phyloP scores from a whole-genome alignment of 495 filamentous ascomycete species.

The Xylaria scruposa region DNA sequence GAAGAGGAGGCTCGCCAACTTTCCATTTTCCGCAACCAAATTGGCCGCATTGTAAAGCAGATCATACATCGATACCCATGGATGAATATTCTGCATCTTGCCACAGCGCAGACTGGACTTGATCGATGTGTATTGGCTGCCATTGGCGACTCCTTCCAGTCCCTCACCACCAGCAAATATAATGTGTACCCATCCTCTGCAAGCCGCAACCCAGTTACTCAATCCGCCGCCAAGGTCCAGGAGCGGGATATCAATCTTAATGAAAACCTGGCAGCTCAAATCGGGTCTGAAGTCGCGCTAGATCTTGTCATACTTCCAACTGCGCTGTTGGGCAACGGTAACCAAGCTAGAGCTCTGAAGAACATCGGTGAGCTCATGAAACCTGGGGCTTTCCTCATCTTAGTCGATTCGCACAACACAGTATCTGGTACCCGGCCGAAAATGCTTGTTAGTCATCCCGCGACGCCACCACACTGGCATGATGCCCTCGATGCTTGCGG shows the following conservation, averaged over 20 bases:
- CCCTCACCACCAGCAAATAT: constrained; percentile 36
- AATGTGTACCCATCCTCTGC: neutral
- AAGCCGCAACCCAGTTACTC: neutral
- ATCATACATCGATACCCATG: constrained; percentile 50
- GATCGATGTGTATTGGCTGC: constrained; percentile 41
- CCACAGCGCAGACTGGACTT: constrained; percentile 38
- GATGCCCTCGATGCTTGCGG: constrained; percentile 45
- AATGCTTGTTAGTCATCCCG: neutral
- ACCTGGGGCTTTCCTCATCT: constrained; percentile 49
- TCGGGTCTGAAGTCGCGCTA: constrained; percentile 27
- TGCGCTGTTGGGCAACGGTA: constrained; percentile 36
- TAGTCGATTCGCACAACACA: constrained; percentile 35
- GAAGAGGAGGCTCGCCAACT: constrained; percentile 43
- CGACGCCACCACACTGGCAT: constrained; percentile 43
- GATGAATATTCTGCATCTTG: constrained; percentile 51
- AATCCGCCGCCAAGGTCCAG: neutral
- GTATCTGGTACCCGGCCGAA: neutral
- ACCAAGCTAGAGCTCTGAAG: constrained; percentile 25
- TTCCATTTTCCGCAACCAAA: constrained; percentile 39
- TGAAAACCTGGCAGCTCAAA: constrained; percentile 26
- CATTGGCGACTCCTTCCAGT: constrained; percentile 43
- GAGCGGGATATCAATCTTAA: constrained; percentile 36
- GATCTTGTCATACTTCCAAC: constrained; percentile 50
- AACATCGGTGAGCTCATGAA: constrained; percentile 44
- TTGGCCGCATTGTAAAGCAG: constrained; percentile 47